A percentile compares a stretch with the other conserved stretches of the same genome.
Conservation (phyloP, 2,329 filamentous ascomycete genomes). For the Rhynchosporium secalis region DNA sequence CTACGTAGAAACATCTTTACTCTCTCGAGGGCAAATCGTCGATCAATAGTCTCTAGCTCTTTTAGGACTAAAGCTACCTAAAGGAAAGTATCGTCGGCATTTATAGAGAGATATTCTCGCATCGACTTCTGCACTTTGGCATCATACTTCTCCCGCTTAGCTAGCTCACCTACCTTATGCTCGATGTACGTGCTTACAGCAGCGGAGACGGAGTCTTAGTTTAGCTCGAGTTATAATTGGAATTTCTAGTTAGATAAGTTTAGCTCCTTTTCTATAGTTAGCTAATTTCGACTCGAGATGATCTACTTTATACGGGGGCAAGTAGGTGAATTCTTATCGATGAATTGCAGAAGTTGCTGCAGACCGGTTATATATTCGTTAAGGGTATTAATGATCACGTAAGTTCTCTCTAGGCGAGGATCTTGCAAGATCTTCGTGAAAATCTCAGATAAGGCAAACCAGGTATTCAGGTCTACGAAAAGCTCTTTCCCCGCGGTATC, state of each 20-base stretch:
- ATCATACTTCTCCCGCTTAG: constrained; percentile 12
- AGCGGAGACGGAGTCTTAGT: constrained; percentile 38
- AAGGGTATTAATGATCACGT: constrained; percentile 32
- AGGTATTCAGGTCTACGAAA: constrained; percentile 22
- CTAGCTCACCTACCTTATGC: constrained; percentile 18
- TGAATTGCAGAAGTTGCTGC: constrained; percentile 19
- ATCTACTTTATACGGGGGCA: constrained; percentile 25
- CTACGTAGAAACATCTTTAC: constrained; percentile 32
- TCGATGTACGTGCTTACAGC: constrained; percentile 39
- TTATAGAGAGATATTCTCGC: constrained; percentile 24
- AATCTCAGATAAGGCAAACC: constrained; percentile 18
- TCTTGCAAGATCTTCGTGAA: constrained; percentile 21
- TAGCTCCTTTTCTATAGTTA: constrained; percentile 17
- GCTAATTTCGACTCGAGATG: constrained; percentile 26
- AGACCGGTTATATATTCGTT: constrained; percentile 27
- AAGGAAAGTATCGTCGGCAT: constrained; percentile 46
- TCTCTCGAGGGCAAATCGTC: constrained; percentile 21
- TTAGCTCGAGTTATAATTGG: constrained; percentile 39
- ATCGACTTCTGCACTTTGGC: constrained; percentile 1
- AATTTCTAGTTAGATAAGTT: constrained; percentile 2
- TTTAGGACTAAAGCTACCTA: constrained; percentile 46
- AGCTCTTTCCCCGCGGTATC: constrained; percentile 13
- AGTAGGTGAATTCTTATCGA: constrained; percentile 10
- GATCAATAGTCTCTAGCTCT: constrained; percentile 26
- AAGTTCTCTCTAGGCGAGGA: constrained; percentile 13